These are phyloP conservation scores for Phlyctochytrium arcticum DNA, from an alignment of 192 early-diverging fungal species.

Conservation along the genomic window DNA sequence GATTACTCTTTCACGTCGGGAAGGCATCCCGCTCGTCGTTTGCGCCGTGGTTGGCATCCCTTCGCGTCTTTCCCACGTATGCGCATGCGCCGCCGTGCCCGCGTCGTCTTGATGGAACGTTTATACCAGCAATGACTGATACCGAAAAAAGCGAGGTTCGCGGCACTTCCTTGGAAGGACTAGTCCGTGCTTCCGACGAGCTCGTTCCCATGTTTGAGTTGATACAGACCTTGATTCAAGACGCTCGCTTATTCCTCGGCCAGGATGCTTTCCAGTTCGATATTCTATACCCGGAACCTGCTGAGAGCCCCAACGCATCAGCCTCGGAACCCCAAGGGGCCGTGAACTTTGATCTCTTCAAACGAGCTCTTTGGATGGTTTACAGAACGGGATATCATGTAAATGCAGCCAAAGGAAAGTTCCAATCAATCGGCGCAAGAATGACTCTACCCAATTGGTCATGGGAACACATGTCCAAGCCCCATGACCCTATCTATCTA, in stretches of 20 bases:
- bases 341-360: not conserved
- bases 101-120: not conserved
- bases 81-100: not conserved
- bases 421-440: not conserved
- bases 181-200: not conserved
- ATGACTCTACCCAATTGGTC: not conserved
- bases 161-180: not conserved
- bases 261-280: not conserved
- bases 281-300: not conserved
- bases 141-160: not conserved
- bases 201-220: not conserved
- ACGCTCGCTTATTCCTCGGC: not conserved
- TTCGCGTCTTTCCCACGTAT: not conserved
- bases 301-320: not conserved
- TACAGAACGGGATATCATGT: not conserved
- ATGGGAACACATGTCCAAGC: not conserved
- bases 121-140: not conserved
- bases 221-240: not conserved
- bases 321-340: not conserved
- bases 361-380: not conserved
- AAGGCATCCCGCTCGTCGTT: not conserved
- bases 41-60: not conserved
- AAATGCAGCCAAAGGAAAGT: not conserved
- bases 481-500: not conserved
- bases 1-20: not conserved